phyloP scores from a whole-genome alignment of 352 stramenopile genomes.

The Globisporangium orthogonon region DNA sequence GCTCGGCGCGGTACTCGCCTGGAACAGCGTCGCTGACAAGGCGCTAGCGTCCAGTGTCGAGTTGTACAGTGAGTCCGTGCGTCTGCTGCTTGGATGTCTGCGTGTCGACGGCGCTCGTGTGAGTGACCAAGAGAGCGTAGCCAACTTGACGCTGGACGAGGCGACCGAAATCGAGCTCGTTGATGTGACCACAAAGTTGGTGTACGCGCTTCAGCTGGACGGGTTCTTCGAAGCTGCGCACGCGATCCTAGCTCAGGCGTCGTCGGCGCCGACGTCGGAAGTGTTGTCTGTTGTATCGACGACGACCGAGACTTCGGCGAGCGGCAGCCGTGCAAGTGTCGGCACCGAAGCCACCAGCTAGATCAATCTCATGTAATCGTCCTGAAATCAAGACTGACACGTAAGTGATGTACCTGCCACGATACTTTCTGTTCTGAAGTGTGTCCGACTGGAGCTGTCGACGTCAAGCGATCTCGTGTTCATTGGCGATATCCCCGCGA shows the following conservation, averaged over 20 bases:
- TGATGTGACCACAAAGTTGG: conserved; percentile 9
- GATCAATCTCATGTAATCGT: no score
- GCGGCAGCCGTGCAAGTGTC: no score
- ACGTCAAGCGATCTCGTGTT: no score
- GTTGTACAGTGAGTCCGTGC: conserved; percentile 21
- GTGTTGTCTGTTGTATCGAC: no score
- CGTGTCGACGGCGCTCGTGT: conserved; percentile 14
- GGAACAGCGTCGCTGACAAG: conserved; percentile 31
- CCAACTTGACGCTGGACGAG: neutral
- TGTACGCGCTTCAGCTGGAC: conserved; percentile 11
- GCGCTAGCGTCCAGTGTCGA: conserved; percentile 17
- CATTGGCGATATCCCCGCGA: no score
- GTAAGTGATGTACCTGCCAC: no score
- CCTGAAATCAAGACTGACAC: no score
- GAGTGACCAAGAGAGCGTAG: neutral
- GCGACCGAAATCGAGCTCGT: conserved; percentile 11
- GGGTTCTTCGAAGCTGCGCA: conserved; percentile 15
- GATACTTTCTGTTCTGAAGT: no score
- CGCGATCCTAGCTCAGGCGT: neutral
- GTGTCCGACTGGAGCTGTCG: no score
- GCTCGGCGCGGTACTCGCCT: conserved; percentile 34
- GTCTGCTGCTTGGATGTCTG: conserved; percentile 18
- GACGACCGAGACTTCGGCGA: no score
- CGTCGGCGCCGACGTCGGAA: neutral
- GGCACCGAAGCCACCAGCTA: no score